Evolutionary conservation across 2,329 filamentous ascomycete species (phyloP).

Genomic region (Juglanconis oblonga): DNA sequence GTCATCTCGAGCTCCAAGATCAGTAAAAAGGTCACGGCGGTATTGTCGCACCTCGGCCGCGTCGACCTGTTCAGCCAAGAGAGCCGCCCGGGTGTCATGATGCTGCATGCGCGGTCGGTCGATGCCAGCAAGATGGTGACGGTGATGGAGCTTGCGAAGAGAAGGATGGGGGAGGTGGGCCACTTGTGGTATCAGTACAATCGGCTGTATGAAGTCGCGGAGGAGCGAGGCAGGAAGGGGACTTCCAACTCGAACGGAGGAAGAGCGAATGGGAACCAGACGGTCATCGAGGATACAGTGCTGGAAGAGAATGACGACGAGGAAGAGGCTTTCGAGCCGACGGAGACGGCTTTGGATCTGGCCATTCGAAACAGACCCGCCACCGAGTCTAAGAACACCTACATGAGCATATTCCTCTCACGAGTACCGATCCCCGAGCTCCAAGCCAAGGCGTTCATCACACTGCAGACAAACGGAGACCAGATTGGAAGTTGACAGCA

Average conservation of each 20-base stretch:
- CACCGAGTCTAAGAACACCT: constrained; percentile 42
- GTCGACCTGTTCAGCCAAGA: constrained; percentile 24
- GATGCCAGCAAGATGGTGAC: constrained; percentile 65
- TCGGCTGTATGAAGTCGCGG: constrained; percentile 47
- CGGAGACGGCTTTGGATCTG: constrained; percentile 54
- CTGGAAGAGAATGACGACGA: constrained; percentile 28
- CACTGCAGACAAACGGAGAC: constrained; percentile 42
- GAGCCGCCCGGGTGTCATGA: constrained; percentile 33
- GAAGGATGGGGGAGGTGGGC: constrained; percentile 46
- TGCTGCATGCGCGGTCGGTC: constrained; percentile 48
- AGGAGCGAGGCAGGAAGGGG: constrained; percentile 19
- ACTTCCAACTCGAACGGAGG: neutral
- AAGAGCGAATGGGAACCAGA: constrained; percentile 2
- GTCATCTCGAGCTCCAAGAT: constrained; percentile 62
- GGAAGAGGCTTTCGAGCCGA: constrained; percentile 53
- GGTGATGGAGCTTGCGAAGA: constrained; percentile 64
- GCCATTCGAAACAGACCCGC: constrained; percentile 43
- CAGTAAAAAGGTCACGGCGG: constrained; percentile 47
- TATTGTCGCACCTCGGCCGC: constrained; percentile 42
- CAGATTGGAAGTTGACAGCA: constrained; percentile 19
- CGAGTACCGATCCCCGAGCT: constrained; percentile 52
- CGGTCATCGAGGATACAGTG: constrained; percentile 41
- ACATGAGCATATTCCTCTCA: constrained; percentile 61
- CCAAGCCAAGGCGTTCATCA: constrained; percentile 43
- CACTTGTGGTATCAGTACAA: constrained; percentile 57